Base-by-base conservation (phyloP, 306 rosid species). In the Cercis canadensis region DNA sequence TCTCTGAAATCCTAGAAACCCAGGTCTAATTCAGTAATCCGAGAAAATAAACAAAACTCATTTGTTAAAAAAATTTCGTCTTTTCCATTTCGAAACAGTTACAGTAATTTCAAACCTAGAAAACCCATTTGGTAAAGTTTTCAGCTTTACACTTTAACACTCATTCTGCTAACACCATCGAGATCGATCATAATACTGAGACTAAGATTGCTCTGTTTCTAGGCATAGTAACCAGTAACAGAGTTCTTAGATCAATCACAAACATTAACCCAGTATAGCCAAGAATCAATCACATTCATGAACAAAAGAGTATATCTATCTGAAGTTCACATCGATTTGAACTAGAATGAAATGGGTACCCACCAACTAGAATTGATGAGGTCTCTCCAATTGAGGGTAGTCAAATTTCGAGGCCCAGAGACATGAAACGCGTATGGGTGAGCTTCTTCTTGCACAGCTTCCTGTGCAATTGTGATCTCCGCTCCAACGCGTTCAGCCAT, bases 401-500 rank as follows among this genome's bases (percentile, higher is more conserved):
- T 40, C 18, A 90, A 74, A 21, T 90, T 89, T 24, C 98, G 89
- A 74, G 98, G 98, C 9, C 98, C 97, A 69, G 97, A 94, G 19
- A 90, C 96, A 72, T 90, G 95, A 70, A 94, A 94, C 1, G 98
- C 94, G 56, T 88, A 83, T 0, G 98, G 98, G 62, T 94, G 96
- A 70, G 84, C 80, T 34, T 80, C 78, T 43, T 19, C 72, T 58
- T 50, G 76, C 37, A 50, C 57, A 29, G 40, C 43, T 46, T 9
- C 65, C 32, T 50, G 56, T 18, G 46, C 62, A 57, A 70, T 73
- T 14, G 52, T 11, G 17, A 16, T 11, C 58, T 80, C 79, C 44
- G 66, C 78, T 0, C 64, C 15, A 4, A 31, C 57, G 21, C 18
- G 12, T 31, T 69, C 71, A 7, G 82, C 88, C 89, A 88, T 86